Base-by-base conservation (phyloP, 2,329 filamentous ascomycete species). In the Pseudocercospora macadamiae region DNA sequence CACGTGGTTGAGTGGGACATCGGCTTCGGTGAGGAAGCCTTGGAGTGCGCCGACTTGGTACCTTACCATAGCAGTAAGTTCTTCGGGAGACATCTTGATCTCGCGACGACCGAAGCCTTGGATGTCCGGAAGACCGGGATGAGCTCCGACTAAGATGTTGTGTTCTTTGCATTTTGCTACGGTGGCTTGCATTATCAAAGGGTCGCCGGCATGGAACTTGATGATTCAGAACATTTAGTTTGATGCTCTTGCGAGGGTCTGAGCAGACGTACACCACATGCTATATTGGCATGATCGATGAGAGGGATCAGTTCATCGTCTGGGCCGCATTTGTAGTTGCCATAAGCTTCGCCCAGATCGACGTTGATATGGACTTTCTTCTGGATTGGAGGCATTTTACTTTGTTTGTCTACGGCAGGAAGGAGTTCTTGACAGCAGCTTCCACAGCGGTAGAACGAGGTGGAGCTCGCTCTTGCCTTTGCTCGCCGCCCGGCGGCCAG, bases 31-130 rank as follows among this genome's bases (percentile, higher is more conserved):
- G 2, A 88, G 74, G 61, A 88, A 84, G 1, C 75, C 85, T 60
- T 84, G 80, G 1, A 88, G 74, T 0, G 86, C 84, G 1, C 86
- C 86, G 30, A 89, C 80, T 67, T 88, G 86, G 71, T 88, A 89
- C 28, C 85, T 72, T 0, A 83, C 78, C 61, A 83, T 80, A 6
- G 83, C 82, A 1, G 67, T 69, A 5, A 69, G 34, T 51, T 69
- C 67, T 45, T 67, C 64, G 8, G 64, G 60, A 1, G 77, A 74
- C 65, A 88, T 77, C 44, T 83, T 81, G 70, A 89, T 87, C 61
- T 84, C 81, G 16, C 86, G 79, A 1, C 86, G 77, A 2, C 86
- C 86, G 65, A 89, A 89, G 7, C 86, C 86, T 72, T 85, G 80
- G 19, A 87, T 77, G 68, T 89, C 86, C n/a, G 83, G 85, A 0